Base-by-base conservation (phyloP, 306 rosid genomes). In the Herpetospermum pedunculosum region DNA sequence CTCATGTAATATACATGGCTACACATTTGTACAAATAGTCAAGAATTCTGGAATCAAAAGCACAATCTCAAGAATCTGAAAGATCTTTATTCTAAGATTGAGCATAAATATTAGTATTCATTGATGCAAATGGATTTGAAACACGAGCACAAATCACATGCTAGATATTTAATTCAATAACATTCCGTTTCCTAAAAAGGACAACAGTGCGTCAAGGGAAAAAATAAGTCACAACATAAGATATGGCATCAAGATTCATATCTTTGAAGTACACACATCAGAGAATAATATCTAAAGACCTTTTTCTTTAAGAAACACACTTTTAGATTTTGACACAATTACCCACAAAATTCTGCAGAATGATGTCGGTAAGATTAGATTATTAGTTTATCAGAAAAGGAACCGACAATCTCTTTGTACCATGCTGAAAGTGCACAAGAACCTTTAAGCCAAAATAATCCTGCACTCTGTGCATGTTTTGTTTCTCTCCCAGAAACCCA, bases 1-100 rank as follows among this genome's bases (percentile, higher is more conserved):
- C 99, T 95, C 99, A 95, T 95, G 86, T 95, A 95, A 85, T 81
- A 89, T 69, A 92, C 86, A 84, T 95, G 98, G 90, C 98, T 93
- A 81, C 75, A 85, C 46, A 78, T 15, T 50, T 29, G 53, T 53
- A 78, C 40, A 38, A 76, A 80, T 5, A 19, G 77, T 87, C 77
- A 89, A 78, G 70, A 50, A 55, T 58, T 75, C 30, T 13, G 30
- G 21, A 74, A 32, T 16, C 34, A 72, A 75, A 59, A 71, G 50
- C 6, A 18, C 70, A 69, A 44, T 63, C 28, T 16, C 60, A 41
- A 12, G 55, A 35, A 55, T 37, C 34, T 55, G 50, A 49, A 52
- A 55, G 40, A 16, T 54, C 68, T 26, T 55, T 15, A 40, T 54
- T 23, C 4, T 28, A 73, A 69, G 73, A 68, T 14, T 6, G 21